Percentiles rank a stretch among this genome's conserved stretches.
phyloP scores from a whole-genome alignment of 108 stramenopile species.

The Mediolabrus comicus region DNA sequence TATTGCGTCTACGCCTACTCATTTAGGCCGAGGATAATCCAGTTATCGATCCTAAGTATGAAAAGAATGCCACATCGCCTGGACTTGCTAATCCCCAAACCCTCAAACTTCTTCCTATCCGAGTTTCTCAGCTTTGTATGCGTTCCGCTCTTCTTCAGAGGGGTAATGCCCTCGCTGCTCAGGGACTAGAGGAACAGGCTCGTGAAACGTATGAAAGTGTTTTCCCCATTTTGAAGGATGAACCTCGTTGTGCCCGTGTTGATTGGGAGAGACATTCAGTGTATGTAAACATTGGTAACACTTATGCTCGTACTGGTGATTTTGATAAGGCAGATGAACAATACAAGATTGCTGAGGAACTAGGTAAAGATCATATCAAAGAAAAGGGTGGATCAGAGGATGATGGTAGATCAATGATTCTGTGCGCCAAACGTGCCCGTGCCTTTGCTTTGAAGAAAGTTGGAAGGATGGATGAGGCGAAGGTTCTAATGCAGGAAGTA shows the following conservation, averaged over 20 bases:
- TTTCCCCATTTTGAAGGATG: constrained; percentile 73
- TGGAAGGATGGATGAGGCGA: constrained; percentile 78
- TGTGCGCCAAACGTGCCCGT: constrained; percentile 74
- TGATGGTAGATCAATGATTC: constrained; percentile 85
- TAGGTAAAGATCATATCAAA: constrained; percentile 80
- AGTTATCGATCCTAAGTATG: constrained; percentile 67
- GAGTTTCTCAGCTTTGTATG: constrained; percentile 81
- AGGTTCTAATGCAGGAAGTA: constrained; percentile 70
- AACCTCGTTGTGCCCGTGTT: constrained; percentile 82
- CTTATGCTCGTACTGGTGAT: constrained; percentile 71
- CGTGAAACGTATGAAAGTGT: constrained; percentile 68
- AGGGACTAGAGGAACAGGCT: constrained; percentile 79
- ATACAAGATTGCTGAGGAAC: constrained; percentile 69
- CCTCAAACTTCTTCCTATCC: constrained; percentile 75
- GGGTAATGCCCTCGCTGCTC: constrained; percentile 84
- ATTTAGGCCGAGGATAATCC: constrained; percentile 72
- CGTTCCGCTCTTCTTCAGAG: constrained; percentile 83
- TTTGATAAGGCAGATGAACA: constrained; percentile 70
- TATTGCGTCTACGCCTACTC: neutral
- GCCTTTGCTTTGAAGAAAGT: constrained; percentile 83
- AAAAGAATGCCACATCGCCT: constrained; percentile 87
- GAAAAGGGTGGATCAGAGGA: constrained; percentile 69
- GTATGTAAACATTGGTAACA: constrained; percentile 88
- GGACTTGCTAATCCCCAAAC: constrained; percentile 66
- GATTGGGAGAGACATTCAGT: constrained; percentile 89